Evolutionary conservation across 768 basidiomycete species (phyloP), one percentile per base, ranked within the genome.

Genomic region (Agrocybe pediades): DNA sequence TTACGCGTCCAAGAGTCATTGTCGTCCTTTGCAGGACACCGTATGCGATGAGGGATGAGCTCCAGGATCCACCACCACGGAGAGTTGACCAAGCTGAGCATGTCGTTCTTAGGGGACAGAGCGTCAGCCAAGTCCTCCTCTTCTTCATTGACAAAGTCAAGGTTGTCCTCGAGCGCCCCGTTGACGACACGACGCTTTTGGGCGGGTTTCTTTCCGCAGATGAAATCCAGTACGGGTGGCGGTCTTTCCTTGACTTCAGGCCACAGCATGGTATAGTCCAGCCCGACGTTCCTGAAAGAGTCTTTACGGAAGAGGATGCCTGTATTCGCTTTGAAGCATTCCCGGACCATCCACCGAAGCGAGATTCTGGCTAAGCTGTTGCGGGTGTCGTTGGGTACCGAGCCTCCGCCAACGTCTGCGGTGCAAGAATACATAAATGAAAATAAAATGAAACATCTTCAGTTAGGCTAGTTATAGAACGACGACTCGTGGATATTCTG

Each of bases 281-380:
- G 50, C 1, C 77, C 83, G 11, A 80, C 64, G 3, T 62, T 54
- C 6, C 65, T 66, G 30, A 86, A 71, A 19, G 68, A 70, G 20
- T 74, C 72, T 1, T 71, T 61, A 25, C 77, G 66, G 68, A 88
- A 88, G 60, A 85, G 70, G 56, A 88, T 85, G 0, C 86, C 86
- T 3, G 76, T 75, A 2, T 82, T 59, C n/a, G 76, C 62, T 44
- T 71, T 72, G 75, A 88, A 84, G 54, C 78, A 81, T 62, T 90
- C 79, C 36, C 87, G 80, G 56, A 90, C 70, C 86, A 89, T 88
- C 87, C 88, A 86, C 1, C 80, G 74, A 6, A 86, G 70, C 0
- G 82, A 66, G 33, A 84, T 79, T 42, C 80, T 75, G 1, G 83
- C 76, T 1, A 86, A 74, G 15, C 68, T 70, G 41, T 75, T 62